These are phyloP conservation scores for Alternaria sp. DNA, from an alignment of 2,329 filamentous ascomycete species.

Conservation along the genomic window DNA sequence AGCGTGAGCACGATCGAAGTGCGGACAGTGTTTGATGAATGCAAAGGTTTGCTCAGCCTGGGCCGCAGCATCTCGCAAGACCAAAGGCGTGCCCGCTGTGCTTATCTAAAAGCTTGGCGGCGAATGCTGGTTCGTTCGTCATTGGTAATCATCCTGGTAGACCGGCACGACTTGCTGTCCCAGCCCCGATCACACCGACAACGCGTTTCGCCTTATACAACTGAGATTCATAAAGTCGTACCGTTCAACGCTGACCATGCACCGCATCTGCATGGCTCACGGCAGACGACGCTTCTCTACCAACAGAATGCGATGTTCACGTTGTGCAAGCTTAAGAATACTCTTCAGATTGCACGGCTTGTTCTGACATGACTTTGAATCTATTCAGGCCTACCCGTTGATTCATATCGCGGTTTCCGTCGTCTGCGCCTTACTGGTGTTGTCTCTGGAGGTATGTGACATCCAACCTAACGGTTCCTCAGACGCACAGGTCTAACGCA, in stretches of 20 bases:
- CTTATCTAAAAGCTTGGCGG: conserved; percentile 18
- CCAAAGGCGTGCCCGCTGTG: conserved; percentile 5
- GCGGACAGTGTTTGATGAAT: not conserved
- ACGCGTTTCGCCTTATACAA: not conserved
- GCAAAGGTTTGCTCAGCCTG: conserved; percentile 5
- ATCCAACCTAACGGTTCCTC: not conserved
- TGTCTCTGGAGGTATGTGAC: not conserved
- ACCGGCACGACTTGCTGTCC: conserved; percentile 4
- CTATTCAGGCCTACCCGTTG: conserved; percentile 1
- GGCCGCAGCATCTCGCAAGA: conserved; percentile 12
- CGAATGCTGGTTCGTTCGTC: conserved; percentile 12
- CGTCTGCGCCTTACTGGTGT: conserved; percentile 4
- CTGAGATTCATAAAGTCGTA: not conserved
- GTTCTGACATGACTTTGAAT: not conserved
- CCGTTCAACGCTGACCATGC: conserved; percentile 7
- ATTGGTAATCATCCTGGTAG: conserved; percentile 1
- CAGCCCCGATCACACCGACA: conserved; percentile 2
- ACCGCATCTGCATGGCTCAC: conserved; percentile 10
- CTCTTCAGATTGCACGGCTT: not conserved
- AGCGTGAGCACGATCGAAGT: no score
- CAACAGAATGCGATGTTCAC: not conserved
- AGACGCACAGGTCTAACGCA: conserved; percentile 4
- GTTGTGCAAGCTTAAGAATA: conserved; percentile 7
- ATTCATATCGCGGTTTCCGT: conserved; percentile 1
- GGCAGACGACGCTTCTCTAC: conserved; percentile 8